Percentiles rank a stretch among this genome's conserved stretches.
These are phyloP conservation scores for Tephrocybe sp. DNA, from an alignment of 768 basidiomycete genomes.

Conservation along the genomic window DNA sequence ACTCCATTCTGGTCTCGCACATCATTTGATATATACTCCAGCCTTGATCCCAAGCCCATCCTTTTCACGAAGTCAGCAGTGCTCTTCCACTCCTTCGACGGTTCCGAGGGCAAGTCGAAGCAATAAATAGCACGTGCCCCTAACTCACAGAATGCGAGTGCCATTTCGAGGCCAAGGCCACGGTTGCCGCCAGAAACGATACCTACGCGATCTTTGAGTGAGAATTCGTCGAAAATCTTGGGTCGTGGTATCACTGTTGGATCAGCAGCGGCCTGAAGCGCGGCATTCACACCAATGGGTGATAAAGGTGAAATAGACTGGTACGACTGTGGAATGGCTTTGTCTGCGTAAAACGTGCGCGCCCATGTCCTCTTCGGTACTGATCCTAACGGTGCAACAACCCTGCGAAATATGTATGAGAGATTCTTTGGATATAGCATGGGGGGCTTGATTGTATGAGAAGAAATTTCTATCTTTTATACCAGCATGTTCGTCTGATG, in stretches of 20 bases:
- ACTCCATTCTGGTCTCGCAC: conserved; percentile 61
- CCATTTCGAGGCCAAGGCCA: conserved; percentile 81
- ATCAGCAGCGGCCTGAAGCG: conserved; percentile 41
- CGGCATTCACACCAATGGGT: conserved; percentile 63
- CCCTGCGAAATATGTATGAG: no score
- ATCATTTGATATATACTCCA: conserved; percentile 65
- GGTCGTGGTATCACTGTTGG: conserved; percentile 33
- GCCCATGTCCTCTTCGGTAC: not conserved
- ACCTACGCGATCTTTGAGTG: conserved; percentile 54
- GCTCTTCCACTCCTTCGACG: conserved; percentile 57
- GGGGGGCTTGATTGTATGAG: not conserved
- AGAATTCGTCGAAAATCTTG: conserved; percentile 61
- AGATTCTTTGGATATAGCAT: no score
- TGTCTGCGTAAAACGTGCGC: not conserved
- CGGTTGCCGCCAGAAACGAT: conserved; percentile 64
- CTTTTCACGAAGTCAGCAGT: conserved; percentile 50
- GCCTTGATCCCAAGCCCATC: conserved; percentile 38
- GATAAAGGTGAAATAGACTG: conserved; percentile 55
- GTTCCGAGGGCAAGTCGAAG: conserved; percentile 54
- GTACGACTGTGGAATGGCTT: conserved; percentile 17
- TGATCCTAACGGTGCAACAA: no score
- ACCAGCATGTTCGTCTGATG: no score
- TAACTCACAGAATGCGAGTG: conserved; percentile 67
- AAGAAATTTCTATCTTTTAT: not conserved
- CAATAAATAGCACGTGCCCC: conserved; percentile 71